A percentile compares a stretch with the other conserved stretches of the same genome.
phyloP scores from a whole-genome alignment of 2,329 filamentous ascomycete genomes.

The Teratosphaeria epicoccoides region DNA sequence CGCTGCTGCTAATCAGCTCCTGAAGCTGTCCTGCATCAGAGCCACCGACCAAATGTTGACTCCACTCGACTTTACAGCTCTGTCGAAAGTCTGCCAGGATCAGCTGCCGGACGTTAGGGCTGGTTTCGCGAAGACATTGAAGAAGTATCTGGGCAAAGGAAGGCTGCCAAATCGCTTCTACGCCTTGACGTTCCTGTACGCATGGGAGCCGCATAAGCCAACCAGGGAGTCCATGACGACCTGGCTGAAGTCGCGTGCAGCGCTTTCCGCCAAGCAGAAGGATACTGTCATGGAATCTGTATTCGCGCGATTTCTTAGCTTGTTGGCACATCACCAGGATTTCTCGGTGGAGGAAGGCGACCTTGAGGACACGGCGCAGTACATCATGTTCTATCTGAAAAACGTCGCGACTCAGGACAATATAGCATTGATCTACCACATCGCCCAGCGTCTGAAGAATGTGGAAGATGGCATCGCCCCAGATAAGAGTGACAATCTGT shows the following conservation, averaged over 20 bases:
- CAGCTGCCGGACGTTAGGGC: conserved; percentile 60
- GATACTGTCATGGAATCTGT: conserved; percentile 63
- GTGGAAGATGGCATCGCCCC: conserved; percentile 67
- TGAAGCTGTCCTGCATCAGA: conserved; percentile 74
- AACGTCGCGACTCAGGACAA: conserved; percentile 79
- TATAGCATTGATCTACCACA: conserved; percentile 77
- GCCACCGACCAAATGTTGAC: conserved; percentile 66
- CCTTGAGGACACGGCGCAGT: conserved; percentile 71
- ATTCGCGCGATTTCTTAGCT: conserved; percentile 71
- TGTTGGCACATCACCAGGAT: conserved; percentile 90
- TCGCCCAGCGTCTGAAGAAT: conserved; percentile 87
- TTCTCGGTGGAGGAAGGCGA: conserved; percentile 58
- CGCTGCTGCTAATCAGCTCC: conserved; percentile 61
- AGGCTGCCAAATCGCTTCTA: conserved; percentile 70
- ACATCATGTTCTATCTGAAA: conserved; percentile 80
- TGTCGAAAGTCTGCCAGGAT: conserved; percentile 76
- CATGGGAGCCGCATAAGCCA: conserved; percentile 71
- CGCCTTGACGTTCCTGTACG: conserved; percentile 77
- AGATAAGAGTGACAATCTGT: conserved; percentile 60
- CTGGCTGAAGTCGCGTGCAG: conserved; percentile 76
- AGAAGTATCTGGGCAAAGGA: conserved; percentile 74
- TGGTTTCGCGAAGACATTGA: conserved; percentile 72
- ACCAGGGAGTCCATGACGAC: conserved; percentile 69
- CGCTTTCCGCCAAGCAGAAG: conserved; percentile 47
- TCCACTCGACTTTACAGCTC: conserved; percentile 64